Base-by-base conservation (phyloP, 139 green algal species). In the Haematococcus sp. region DNA sequence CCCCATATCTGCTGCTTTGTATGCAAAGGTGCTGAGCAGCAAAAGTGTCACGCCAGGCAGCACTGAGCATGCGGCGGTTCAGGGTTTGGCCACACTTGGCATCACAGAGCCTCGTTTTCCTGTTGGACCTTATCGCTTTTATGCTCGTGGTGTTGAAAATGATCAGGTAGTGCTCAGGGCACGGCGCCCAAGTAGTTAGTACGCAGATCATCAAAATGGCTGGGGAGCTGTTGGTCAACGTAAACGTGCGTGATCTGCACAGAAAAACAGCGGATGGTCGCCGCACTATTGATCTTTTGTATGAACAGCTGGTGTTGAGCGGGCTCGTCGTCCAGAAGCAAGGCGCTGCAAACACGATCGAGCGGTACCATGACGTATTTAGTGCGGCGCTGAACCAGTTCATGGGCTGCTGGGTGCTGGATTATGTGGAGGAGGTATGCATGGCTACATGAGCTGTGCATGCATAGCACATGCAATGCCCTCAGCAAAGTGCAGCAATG, bases 361-460 rank as follows among this genome's bases (percentile, higher is more conserved):
- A 65, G n/a, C 28, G 30, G n/a, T 65, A 65, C 58, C 30, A 40
- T 65, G 58, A 22, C n/a, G 58, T 65, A n/a, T 65, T 65, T n/a
- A 65, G 25, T n/a, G 11, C 28, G 23, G 58, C 30, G 25, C 22
- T 28, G 58, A 65, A 61, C 20, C 22, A 23, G 3, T 65, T 65
- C 25, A 65, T 91, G 31, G 88, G 86, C 63, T 78, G 74, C 34
- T 70, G 87, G 61, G 71, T 90, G 7, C 51, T 85, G 1, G 88
- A 91, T 44, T 92, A 91, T 61, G 75, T 92, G 0, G 75, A 79
- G 16, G 80, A 88, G 60, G 87, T 92, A 3, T 74, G 81, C 40
- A 81, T 49, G 40, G 40, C 7, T 11, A 49, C 40, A 49, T 49
- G 40, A 11, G 40, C 40, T 49, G 40, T 49, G 40, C 40, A n/a